Evolutionary conservation across 345 rosid species (phyloP).

Genomic region (Ceriops zippeliana): DNA sequence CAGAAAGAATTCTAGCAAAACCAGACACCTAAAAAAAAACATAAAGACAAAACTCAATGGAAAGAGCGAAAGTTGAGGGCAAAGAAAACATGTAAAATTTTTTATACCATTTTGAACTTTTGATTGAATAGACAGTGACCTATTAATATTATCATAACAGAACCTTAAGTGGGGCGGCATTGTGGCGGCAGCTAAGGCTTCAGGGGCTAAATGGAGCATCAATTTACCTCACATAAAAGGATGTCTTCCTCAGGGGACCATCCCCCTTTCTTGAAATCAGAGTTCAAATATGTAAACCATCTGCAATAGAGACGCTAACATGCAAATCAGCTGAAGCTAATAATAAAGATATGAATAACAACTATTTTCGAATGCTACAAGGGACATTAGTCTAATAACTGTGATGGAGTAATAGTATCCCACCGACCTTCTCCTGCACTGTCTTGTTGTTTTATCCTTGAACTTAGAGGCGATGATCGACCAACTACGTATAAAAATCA

Average conservation of each 20-base stretch:
- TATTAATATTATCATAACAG: neutral
- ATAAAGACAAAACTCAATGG: neutral
- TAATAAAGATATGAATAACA: neutral
- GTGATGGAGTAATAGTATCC: conserved; percentile 2
- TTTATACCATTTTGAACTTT: neutral
- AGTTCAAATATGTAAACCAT: conserved; percentile 94
- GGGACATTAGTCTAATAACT: conserved; percentile 4
- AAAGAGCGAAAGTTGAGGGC: neutral
- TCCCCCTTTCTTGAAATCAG: conserved; percentile 98
- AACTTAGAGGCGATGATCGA: conserved; percentile 86
- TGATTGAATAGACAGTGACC: conserved; percentile 6
- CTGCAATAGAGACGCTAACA: conserved; percentile 30
- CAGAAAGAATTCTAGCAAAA: conserved; percentile 2
- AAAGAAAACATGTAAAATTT: neutral
- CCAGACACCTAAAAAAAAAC: neutral
- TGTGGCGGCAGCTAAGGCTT: neutral
- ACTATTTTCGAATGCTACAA: neutral
- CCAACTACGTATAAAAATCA: conserved; percentile 59
- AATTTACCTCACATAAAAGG: conserved; percentile 82
- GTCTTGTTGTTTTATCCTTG: conserved; percentile 91
- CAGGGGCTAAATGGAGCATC: neutral
- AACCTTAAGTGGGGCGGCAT: too few relatives aligned
- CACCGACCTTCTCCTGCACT: conserved; percentile 89
- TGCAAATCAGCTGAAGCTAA: conserved; percentile 19
- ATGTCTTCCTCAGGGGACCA: conserved; percentile 98